A percentile compares a stretch with the other conserved stretches of the same genome.
phyloP scores from a whole-genome alignment of 805 yeast genomes.

The Candida broadrunensis region DNA sequence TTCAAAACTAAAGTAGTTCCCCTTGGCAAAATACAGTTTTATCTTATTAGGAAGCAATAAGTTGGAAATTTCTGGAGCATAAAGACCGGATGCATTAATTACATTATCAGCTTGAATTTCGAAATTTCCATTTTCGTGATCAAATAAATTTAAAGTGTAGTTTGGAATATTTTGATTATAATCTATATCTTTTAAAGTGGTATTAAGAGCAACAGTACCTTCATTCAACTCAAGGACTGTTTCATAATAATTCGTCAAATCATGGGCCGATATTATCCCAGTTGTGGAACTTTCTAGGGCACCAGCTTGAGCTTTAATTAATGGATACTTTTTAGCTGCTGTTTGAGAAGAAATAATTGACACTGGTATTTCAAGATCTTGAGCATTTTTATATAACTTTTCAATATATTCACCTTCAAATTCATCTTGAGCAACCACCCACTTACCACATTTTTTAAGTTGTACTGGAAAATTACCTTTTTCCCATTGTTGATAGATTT shows the following conservation, averaged over 20 bases:
- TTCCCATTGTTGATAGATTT: slow-evolving; percentile 56
- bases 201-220: slow-evolving; percentile 64
- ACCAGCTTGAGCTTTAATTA: slow-evolving; percentile 59
- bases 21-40: slow-evolving; percentile 72
- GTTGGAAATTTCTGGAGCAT: slow-evolving; percentile 71
- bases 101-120: slow-evolving; percentile 53
- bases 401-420: slow-evolving; percentile 58
- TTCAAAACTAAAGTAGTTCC: slow-evolving; percentile 69
- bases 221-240: slow-evolving; percentile 52
- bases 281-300: slow-evolving; percentile 74
- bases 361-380: slow-evolving; percentile 53
- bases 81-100: slow-evolving; percentile 76
- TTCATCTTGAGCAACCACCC: slow-evolving; percentile 82
- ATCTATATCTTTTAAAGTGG: slow-evolving; percentile 48
- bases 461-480: slow-evolving; percentile 20
- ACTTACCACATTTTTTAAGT: slow-evolving; percentile 67
- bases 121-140: slow-evolving; percentile 30
- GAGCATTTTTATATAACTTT: slow-evolving; percentile 48
- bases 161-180: slow-evolving; percentile 16
- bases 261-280: slow-evolving; percentile 83
- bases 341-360: slow-evolving; percentile 46
- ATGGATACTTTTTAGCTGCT: slow-evolving; percentile 58
- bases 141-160: slow-evolving; percentile 23
- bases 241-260: slow-evolving; percentile 58
- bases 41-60: slow-evolving; percentile 62